These are phyloP conservation scores for Cryptococcus floricola DNA, from an alignment of 1,284 basidiomycete genomes.

Conservation along the genomic window DNA sequence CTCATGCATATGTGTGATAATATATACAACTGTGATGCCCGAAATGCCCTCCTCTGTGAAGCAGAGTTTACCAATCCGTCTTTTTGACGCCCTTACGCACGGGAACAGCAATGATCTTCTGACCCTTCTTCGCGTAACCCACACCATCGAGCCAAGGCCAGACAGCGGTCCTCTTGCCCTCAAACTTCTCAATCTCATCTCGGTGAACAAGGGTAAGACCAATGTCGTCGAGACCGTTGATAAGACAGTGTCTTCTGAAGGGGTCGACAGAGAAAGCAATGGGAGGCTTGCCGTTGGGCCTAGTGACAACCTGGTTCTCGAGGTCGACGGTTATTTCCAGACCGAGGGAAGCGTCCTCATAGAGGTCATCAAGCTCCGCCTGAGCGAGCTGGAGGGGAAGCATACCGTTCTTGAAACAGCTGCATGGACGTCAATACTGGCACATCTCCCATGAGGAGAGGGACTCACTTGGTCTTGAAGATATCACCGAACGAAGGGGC, in stretches of 20 bases:
- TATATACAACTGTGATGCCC: too few species aligned
- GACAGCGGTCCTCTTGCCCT: constrained; percentile 64
- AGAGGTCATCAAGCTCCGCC: constrained; percentile 69
- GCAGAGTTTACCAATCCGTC: constrained; percentile 67
- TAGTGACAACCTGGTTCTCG: constrained; percentile 76
- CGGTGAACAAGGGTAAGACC: constrained; percentile 80
- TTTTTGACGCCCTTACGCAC: constrained; percentile 47
- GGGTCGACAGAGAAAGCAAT: constrained; percentile 76
- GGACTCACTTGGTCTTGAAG: constrained; percentile 57
- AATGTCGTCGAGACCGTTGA: constrained; percentile 93
- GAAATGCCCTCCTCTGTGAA: too few species aligned
- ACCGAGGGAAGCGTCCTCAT: constrained; percentile 74
- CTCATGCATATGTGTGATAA: too few species aligned
- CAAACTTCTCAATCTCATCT: constrained; percentile 67
- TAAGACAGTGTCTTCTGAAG: constrained; percentile 84
- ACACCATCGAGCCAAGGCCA: constrained; percentile 96
- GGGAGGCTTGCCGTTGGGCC: constrained; percentile 66
- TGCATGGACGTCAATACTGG: constrained; percentile 40
- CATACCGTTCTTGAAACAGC: constrained; percentile 96
- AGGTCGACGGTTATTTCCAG: constrained; percentile 84
- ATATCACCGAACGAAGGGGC: constrained; percentile 94
- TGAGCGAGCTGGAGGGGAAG: constrained; percentile 75
- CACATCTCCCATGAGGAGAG: neutral
- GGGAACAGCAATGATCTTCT: constrained; percentile 52
- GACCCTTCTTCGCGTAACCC: constrained; percentile 67